Evolutionary conservation across 495 filamentous ascomycete species (phyloP), one percentile per base, ranked within the genome.

Genomic region (Lophiotrema nucula): DNA sequence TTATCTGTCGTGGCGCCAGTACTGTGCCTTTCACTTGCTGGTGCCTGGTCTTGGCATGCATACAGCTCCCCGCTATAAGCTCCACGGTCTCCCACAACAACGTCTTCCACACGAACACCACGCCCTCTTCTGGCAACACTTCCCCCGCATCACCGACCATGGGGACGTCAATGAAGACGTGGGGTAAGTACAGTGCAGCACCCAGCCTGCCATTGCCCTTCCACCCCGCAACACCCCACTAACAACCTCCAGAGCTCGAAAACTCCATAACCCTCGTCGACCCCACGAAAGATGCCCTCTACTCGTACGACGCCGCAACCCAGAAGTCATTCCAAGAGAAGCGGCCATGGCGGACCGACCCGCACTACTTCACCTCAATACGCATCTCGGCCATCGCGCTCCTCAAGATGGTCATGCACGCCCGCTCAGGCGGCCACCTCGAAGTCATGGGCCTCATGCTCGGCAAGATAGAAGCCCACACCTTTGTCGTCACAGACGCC

Each of bases 361-460:
- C 87, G 0, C 78, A 90, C 70, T 84, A 97, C 78, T 99, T 96
- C 83, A 91, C 93, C 70, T 78, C 86, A 33, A 88, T 97, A 22
- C 90, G 92, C 62, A 92, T 99, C 72, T 92, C 89, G 37, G 89
- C 95, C 35, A 84, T 95, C 21, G 95, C 95, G 4, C 83, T 99
- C 12, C 79, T 97, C 60, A 99, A 99, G 75, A 99, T 99, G 95
- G 90, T 95, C 54, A 97, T 96, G 90, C 95, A 99, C 71, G 95
- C 95, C 1, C 88, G 95, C 19, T 89, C 88, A 0, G 95, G 95
- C 46, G 92, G 93, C 16, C 83, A 84, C 1, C 79, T 97, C 53
- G 95, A 99, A 73, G 81, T 99, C 41, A 99, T 99, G 95, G 95
- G 95, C 43, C 73, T 99, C 65, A 97, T 99, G 95, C 90, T 96